These are phyloP conservation scores for Xylariaceae sp. DNA, from an alignment of 2,329 filamentous ascomycete genomes.

Conservation along the genomic window DNA sequence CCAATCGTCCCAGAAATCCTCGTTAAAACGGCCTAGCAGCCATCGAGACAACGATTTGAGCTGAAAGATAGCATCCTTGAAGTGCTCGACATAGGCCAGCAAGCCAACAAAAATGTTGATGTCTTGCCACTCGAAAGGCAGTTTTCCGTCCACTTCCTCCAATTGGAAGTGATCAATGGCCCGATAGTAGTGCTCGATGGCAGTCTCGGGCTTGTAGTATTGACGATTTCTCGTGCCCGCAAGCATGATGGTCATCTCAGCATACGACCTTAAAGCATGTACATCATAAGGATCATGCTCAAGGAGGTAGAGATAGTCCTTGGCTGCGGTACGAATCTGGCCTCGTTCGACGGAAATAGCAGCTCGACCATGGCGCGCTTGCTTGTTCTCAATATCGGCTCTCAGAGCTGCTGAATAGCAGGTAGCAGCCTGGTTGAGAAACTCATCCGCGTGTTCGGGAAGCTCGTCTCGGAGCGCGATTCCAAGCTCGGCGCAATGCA, in stretches of 20 bases:
- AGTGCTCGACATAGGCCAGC: slow-evolving; percentile 59
- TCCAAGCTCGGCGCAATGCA: slow-evolving; percentile 53
- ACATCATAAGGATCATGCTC: slow-evolving; percentile 50
- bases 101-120: slow-evolving; percentile 81
- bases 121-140: slow-evolving; percentile 66
- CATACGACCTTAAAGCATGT: slow-evolving; percentile 49
- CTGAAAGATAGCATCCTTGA: slow-evolving; percentile 60
- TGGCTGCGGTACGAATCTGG: slow-evolving; percentile 48
- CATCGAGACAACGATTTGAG: slow-evolving; percentile 72
- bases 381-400: slow-evolving; percentile 52
- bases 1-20: slow-evolving; percentile 71
- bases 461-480: slow-evolving; percentile 44
- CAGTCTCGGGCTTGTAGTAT: slow-evolving; percentile 31
- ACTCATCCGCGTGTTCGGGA: slow-evolving; percentile 41
- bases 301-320: slow-evolving; percentile 52
- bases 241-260: slow-evolving; percentile 48
- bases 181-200: slow-evolving; percentile 44
- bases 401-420: slow-evolving; percentile 57
- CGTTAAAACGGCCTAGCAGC: slow-evolving; percentile 69
- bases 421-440: slow-evolving; percentile 50
- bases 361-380: slow-evolving; percentile 56
- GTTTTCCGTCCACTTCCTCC: slow-evolving; percentile 32
- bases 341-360: slow-evolving; percentile 53
- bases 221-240: slow-evolving; percentile 45
- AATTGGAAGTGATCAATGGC: slow-evolving; percentile 42